Conservation (phyloP, 1,284 basidiomycete species). For the Sanghuangporus sanghuang region DNA sequence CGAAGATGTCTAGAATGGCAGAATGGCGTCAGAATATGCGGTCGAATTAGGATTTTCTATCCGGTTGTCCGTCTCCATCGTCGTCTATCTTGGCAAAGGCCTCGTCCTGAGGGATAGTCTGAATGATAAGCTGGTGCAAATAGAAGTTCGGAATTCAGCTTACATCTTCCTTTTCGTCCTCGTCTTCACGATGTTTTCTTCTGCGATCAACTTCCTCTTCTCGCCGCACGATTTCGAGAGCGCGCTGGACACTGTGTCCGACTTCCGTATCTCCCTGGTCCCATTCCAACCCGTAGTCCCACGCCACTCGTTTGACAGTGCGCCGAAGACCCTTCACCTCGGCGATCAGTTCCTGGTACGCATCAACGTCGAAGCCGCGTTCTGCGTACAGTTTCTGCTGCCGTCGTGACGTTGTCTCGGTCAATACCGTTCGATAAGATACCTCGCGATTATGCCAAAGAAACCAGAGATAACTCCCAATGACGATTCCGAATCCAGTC, state of each 20-base stretch:
- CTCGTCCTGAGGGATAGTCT: neutral
- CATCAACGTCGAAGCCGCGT: slow-evolving; percentile 58
- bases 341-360: slow-evolving; percentile 49
- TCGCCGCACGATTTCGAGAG: slow-evolving; percentile 13
- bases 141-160: neutral
- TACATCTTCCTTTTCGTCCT: slow-evolving; percentile 3
- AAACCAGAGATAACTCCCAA: slow-evolving; percentile 58
- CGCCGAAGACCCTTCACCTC: slow-evolving; percentile 45
- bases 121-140: neutral
- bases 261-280: slow-evolving; percentile 15
- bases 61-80: slow-evolving; percentile 10
- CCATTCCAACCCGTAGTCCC: slow-evolving; percentile 46
- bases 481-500: slow-evolving; percentile 54
- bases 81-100: slow-evolving; percentile 5
- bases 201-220: slow-evolving; percentile 11
- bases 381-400: slow-evolving; percentile 52
- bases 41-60: neutral
- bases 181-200: neutral
- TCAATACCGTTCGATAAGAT: slow-evolving; percentile 60
- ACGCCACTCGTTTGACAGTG: slow-evolving; percentile 55
- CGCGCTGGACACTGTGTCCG: slow-evolving; percentile 1
- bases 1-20: too few relatives aligned
- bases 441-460: slow-evolving; percentile 65
- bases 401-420: slow-evolving; percentile 34
- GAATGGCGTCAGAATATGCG: too few relatives aligned